Base-by-base conservation (phyloP, 208 protist genomes). In the Leishmania amazonensis region DNA sequence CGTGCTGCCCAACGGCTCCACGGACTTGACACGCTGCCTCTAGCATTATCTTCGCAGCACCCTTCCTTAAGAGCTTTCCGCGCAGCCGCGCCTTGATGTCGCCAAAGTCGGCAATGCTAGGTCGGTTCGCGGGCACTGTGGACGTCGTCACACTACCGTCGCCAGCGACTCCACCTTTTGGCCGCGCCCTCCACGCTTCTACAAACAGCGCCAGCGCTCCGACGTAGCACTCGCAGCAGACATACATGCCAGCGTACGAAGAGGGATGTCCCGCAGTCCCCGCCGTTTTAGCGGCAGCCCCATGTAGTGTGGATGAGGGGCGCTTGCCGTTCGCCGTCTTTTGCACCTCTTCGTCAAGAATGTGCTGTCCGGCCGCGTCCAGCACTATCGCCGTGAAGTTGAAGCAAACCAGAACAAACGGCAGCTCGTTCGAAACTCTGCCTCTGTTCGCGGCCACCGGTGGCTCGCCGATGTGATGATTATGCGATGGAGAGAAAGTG, bases 361-460 rank as follows among this genome's bases (percentile, higher is more conserved):
- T 72, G 35, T 89, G 88, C 42, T 82, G 79, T 15, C 81, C 76
- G 0, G 84, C 85, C 0, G 79, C 75, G 60, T 96, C 91, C 70
- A 95, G 73, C 38, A 95, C 84, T 0, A 93, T 21, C 11, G 81
- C 91, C 21, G 91, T 91, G 67, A 97, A 86, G 79, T 93, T 96
- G 84, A 96, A 95, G 57, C 85, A 87, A 11, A 97, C 83, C 11
- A 97, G 83, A 38, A 94, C 92, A 88, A 93, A 97, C 17, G 94
- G 94, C 51, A 96, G 87, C 65, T 94, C 86, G 40, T 85, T 83
- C 0, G 76, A 47, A 0, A 87, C 21, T 9, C 72, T 54, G 24
- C 11, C 45, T 57, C 54, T 19, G 0, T 8, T 65, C 17, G 19
- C 15, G 8, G 57, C 15, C 15, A 35, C 21, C 4, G 31, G 40